Conservation (phyloP, 106 monocot species). For the Allium cepa region DNA sequence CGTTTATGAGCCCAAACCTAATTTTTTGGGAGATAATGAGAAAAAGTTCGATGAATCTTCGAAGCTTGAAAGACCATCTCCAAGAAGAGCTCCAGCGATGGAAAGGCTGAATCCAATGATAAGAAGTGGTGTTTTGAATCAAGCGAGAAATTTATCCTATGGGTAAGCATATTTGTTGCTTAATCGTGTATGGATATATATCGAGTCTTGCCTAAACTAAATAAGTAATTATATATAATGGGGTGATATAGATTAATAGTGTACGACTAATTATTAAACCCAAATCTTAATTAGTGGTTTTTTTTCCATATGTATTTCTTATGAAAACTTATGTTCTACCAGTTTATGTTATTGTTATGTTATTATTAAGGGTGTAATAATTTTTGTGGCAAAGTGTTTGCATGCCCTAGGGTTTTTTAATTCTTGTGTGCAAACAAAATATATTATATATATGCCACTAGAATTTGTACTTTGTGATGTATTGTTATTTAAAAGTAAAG, state of each 20-base stretch:
- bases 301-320: not conserved
- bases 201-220: too few species aligned
- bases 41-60: conserved; percentile 17
- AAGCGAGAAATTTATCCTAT: conserved; percentile 31
- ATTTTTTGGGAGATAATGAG: conserved; percentile 25
- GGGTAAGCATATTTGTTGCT: conserved; percentile 19
- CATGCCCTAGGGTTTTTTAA: too few species aligned
- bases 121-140: conserved; percentile 13
- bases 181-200: not conserved
- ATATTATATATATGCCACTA: not conserved
- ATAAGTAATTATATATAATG: too few species aligned
- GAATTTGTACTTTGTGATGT: not conserved
- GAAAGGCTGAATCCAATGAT: conserved; percentile 48
- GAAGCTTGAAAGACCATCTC: conserved; percentile 53
- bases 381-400: too few species aligned
- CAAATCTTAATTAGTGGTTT: not conserved
- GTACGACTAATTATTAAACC: not conserved
- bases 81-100: conserved; percentile 18
- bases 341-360: too few species aligned
- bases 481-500: not conserved
- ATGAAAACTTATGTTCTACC: not conserved
- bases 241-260: not conserved
- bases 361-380: too few species aligned
- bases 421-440: too few species aligned
- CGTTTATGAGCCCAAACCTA: conserved; percentile 28